Evolutionary conservation across 116 monocot species (phyloP), one percentile per base, ranked within the genome.

Genomic region (Phalaenopsis hybrid): DNA sequence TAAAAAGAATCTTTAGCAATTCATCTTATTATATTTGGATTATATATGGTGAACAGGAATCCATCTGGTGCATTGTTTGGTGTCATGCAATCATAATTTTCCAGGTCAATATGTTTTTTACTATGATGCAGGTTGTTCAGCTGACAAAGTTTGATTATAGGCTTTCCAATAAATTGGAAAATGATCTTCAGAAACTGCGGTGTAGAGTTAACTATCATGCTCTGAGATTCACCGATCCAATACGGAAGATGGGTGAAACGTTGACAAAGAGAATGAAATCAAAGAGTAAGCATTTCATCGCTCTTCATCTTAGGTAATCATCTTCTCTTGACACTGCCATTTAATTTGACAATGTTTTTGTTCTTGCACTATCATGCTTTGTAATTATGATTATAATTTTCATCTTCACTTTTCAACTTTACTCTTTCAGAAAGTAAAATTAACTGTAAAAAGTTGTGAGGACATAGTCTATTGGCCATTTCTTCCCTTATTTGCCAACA

Each of bases 121-220:
- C 16, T 15, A 33, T 78, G 8, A 4, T 75, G 37, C 92, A 92
- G 92, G 89, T 89, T 72, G 85, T 92, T 79, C 92, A 85, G 74
- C 78, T 92, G 57, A 86, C 89, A 13, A 92, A 92, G 79, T 92
- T 88, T 77, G 92, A 92, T 75, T 92, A 89, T 74, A 87, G 92
- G 80, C 89, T 92, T 84, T 78, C 92, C 45, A 92, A 92, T 86
- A 92, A 87, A 86, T 78, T 92, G 86, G 81, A 83, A 5, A 86
- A 70, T 16, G 89, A 89, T 79, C 80, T 82, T 41, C 50, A 85
- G 13, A 81, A 74, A 44, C 79, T 85, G 21, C 81, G 82, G 6
- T 85, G 81, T 55, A 81, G 78, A 63, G 85, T 85, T 20, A 85
- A 81, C 15, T 81, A 85, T 45, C 85, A 91, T 86, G 86, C 91